Evolutionary conservation across 1,139 yeast species (phyloP).

Genomic region (Nematodospora anomalae): DNA sequence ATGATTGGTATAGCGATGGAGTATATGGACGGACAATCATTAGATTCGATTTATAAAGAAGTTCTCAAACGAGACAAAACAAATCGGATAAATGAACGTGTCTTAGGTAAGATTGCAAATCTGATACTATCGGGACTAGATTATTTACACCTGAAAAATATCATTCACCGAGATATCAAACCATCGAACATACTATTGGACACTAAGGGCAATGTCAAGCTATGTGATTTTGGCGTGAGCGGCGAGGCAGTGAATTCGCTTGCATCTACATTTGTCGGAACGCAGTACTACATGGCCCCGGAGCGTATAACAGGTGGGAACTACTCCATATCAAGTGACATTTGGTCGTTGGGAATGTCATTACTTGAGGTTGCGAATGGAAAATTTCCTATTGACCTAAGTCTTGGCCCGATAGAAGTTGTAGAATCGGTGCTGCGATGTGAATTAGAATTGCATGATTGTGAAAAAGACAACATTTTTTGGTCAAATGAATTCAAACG

Average conservation of each 20-base stretch:
- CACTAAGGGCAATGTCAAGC: conserved; percentile 73
- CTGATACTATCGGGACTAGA: conserved; percentile 81
- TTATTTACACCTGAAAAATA: conserved; percentile 81
- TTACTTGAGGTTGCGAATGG: conserved; percentile 90
- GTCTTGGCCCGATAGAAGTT: conserved; percentile 77
- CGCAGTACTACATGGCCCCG: conserved; percentile 98
- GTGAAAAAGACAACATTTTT: conserved; percentile 67
- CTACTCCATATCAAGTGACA: conserved; percentile 90
- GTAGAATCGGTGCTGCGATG: conserved; percentile 77
- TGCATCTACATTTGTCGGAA: conserved; percentile 95
- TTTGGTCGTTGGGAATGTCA: conserved; percentile 94
- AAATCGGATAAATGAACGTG: conserved; percentile 89
- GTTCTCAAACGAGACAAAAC: conserved; percentile 60
- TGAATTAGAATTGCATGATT: conserved; percentile 75
- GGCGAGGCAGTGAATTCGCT: conserved; percentile 94
- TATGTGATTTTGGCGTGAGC: conserved; percentile 98
- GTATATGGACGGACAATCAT: conserved; percentile 88
- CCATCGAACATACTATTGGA: conserved; percentile 88
- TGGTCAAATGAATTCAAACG: conserved; percentile 87
- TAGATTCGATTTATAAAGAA: conserved; percentile 83
- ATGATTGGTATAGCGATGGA: conserved; percentile 93
- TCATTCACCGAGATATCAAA: conserved; percentile 90
- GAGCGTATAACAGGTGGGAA: conserved; percentile 95
- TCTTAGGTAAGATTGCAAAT: conserved; percentile 84
- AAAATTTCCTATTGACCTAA: conserved; percentile 61